Conservation (phyloP, 2,329 filamentous ascomycete genomes). For the Balansia obtecta region DNA sequence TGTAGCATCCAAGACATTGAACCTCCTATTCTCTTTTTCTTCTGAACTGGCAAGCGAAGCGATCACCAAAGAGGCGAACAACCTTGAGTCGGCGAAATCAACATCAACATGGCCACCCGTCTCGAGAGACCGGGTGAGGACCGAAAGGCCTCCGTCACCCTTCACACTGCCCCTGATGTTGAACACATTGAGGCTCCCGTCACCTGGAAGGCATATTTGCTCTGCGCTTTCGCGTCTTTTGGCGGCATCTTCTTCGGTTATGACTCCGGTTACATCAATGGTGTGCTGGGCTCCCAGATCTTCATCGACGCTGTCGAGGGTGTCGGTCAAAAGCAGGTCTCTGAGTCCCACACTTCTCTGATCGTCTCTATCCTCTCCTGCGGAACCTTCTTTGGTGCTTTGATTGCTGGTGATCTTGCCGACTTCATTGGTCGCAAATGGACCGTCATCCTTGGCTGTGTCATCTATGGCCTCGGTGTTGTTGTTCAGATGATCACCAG, state of each 20-base stretch:
- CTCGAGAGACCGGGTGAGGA: conserved; percentile 11
- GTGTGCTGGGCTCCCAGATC: conserved; percentile 39
- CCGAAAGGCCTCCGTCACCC: conserved; percentile 17
- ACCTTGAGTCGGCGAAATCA: neutral
- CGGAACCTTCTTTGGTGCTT: conserved; percentile 66
- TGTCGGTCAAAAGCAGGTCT: conserved; percentile 19
- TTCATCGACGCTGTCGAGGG: conserved; percentile 42
- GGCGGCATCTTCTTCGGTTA: conserved; percentile 70
- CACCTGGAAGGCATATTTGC: conserved; percentile 54
- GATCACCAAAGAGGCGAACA: neutral
- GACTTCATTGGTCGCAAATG: conserved; percentile 63
- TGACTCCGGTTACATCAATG: conserved; percentile 65
- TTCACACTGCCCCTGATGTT: conserved; percentile 37
- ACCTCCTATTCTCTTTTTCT: neutral
- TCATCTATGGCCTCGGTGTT: conserved; percentile 57
- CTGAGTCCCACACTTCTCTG: conserved; percentile 34
- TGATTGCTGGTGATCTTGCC: conserved; percentile 66
- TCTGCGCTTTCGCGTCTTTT: conserved; percentile 59
- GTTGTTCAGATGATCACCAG: conserved; percentile 50
- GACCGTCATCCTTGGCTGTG: conserved; percentile 60
- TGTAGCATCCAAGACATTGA: conserved; percentile 1
- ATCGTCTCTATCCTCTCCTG: conserved; percentile 68
- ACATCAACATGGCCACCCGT: conserved; percentile 1
- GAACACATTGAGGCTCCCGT: conserved; percentile 54
- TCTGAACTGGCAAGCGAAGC: neutral